These are phyloP conservation scores for Phyllosticta citribraziliensis DNA, from an alignment of 2,329 filamentous ascomycete genomes.

Conservation along the genomic window DNA sequence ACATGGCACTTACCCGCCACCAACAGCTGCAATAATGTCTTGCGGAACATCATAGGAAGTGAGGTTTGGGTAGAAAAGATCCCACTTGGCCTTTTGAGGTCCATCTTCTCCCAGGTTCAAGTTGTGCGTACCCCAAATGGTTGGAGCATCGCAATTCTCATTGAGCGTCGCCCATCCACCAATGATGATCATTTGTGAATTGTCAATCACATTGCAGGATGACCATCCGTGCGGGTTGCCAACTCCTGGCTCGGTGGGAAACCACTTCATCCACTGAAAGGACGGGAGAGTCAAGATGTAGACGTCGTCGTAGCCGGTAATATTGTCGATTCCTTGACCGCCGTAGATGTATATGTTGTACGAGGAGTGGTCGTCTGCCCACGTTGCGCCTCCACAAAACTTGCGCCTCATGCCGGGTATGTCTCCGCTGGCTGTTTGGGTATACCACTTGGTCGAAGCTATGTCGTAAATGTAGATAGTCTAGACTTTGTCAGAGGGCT, in stretches of 20 bases:
- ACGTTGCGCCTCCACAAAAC: slow-evolving; percentile 53
- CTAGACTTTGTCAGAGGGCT: slow-evolving; percentile 16
- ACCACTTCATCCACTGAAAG: slow-evolving; percentile 54
- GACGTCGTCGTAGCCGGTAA: slow-evolving; percentile 49
- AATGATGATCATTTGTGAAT: slow-evolving; percentile 53
- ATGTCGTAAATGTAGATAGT: slow-evolving; percentile 53
- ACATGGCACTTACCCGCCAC: slow-evolving; percentile 23
- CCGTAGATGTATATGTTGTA: slow-evolving; percentile 60
- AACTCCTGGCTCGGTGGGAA: slow-evolving; percentile 33
- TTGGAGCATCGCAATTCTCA: slow-evolving; percentile 43
- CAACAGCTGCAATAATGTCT: slow-evolving; percentile 39
- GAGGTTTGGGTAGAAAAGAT: slow-evolving; percentile 40
- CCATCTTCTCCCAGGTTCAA: slow-evolving; percentile 45
- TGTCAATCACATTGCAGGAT: slow-evolving; percentile 46
- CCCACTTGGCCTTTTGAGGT: slow-evolving; percentile 39
- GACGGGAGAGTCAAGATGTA: slow-evolving; percentile 54
- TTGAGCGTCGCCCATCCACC: slow-evolving; percentile 48
- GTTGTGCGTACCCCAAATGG: slow-evolving; percentile 47
- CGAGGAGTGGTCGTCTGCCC: slow-evolving; percentile 49
- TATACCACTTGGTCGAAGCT: slow-evolving; percentile 50
- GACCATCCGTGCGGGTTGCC: slow-evolving; percentile 46
- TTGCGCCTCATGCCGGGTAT: slow-evolving; percentile 44
- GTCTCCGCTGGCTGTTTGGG: slow-evolving; percentile 45
- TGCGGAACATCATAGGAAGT: slow-evolving; percentile 46
- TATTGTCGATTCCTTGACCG: slow-evolving; percentile 41